phyloP scores from a whole-genome alignment of 23 red algal species.

The Pyropia haitanensis region DNA sequence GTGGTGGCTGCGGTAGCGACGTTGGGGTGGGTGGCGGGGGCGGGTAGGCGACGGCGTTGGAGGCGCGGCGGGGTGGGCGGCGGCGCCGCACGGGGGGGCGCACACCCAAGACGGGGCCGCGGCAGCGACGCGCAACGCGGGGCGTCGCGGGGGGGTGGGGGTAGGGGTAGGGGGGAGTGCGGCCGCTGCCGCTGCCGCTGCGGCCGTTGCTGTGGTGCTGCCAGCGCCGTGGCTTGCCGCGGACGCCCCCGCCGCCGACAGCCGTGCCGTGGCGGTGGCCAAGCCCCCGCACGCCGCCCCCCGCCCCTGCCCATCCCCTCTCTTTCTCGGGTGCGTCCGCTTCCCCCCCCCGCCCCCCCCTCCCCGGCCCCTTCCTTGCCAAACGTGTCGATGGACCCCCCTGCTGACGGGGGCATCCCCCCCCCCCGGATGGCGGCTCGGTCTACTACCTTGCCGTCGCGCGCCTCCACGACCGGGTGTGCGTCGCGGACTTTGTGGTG shows the following conservation, averaged over 20 bases:
- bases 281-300: not conserved
- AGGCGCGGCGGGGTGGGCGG: too few species aligned
- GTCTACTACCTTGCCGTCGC: slow-evolving; percentile 67
- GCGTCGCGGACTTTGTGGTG: slow-evolving; percentile 38
- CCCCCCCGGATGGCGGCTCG: not conserved
- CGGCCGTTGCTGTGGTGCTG: not conserved
- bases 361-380: not conserved
- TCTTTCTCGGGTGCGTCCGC: not conserved
- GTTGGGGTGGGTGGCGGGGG: too few species aligned
- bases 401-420: not conserved
- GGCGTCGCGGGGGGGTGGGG: too few species aligned
- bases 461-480: slow-evolving; percentile 49
- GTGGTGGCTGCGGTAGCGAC: too few species aligned
- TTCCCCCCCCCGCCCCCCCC: not conserved
- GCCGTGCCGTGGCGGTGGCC: not conserved
- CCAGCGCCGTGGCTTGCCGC: not conserved
- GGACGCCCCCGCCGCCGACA: not conserved
- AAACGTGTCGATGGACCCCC: not conserved
- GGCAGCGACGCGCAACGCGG: too few species aligned
- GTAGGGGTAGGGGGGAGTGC: too few species aligned
- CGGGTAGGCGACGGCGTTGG: too few species aligned
- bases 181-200: slow-evolving; percentile 26
- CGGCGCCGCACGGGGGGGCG: too few species aligned
- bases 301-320: not conserved
- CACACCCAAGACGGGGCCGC: too few species aligned